phyloP scores from a whole-genome alignment of 23 red algal genomes.

The Rhodosorus marinus region DNA sequence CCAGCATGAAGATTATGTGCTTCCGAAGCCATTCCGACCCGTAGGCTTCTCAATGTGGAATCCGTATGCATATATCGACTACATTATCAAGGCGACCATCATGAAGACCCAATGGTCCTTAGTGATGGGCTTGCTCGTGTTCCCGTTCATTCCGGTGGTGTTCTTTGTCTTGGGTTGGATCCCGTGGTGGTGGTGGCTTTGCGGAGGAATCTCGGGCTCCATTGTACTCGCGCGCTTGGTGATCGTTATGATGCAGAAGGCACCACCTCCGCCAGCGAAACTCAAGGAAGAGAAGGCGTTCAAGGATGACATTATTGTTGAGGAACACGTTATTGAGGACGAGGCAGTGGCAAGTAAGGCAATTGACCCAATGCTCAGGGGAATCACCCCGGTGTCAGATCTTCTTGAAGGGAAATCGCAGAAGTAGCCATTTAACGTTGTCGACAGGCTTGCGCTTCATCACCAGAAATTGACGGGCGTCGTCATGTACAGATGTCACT shows the following conservation, averaged over 20 bases:
- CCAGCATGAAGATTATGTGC: conserved; percentile 50
- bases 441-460: too few relatives aligned
- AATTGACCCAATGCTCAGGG: conserved; percentile 8
- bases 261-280: conserved; percentile 21
- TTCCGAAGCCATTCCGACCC: conserved; percentile 49
- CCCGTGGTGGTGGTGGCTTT: conserved; percentile 61
- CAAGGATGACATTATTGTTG: conserved; percentile 6
- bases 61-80: conserved; percentile 42
- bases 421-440: too few relatives aligned
- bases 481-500: too few relatives aligned
- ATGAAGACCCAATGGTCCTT: conserved; percentile 33
- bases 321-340: conserved; percentile 33
- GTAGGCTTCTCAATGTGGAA: conserved; percentile 50
- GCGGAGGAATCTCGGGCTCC: conserved; percentile 22
- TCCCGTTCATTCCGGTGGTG: conserved; percentile 51
- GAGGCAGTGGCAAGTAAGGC: conserved; percentile 36
- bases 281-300: conserved; percentile 28
- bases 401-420: too few relatives aligned
- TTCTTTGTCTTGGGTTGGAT: conserved; percentile 40
- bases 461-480: too few relatives aligned
- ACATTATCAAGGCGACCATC: conserved; percentile 28
- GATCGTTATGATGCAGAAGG: conserved; percentile 7
- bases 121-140: conserved; percentile 31
- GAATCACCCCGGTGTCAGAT: too few relatives aligned
- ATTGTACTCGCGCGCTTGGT: conserved; percentile 31